Evolutionary conservation across 1,284 basidiomycete species (phyloP).

Genomic region (Meira miltonrushii): DNA sequence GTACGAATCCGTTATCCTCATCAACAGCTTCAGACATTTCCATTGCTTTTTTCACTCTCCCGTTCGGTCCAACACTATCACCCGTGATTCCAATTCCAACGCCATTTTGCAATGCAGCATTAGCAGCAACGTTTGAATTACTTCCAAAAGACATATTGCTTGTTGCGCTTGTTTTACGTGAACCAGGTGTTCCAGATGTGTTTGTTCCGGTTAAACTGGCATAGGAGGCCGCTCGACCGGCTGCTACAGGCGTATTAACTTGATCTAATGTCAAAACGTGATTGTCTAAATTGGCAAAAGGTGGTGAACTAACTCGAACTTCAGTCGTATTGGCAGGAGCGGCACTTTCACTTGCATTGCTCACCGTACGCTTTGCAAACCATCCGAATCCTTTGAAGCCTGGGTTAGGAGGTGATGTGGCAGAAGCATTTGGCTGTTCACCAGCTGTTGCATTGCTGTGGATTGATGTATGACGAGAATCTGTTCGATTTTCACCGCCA

Average conservation of each 20-base stretch:
- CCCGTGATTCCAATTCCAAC: not conserved
- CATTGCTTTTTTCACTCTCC: constrained; percentile 3
- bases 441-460: not conserved
- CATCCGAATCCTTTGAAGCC: constrained; percentile 8
- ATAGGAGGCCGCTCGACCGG: too few species aligned
- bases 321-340: not conserved
- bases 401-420: not conserved
- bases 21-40: constrained; percentile 8
- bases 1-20: constrained; percentile 13
- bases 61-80: not conserved
- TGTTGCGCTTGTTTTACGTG: not conserved
- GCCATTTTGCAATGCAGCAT: not conserved
- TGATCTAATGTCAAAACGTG: constrained; percentile 4
- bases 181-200: not conserved
- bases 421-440: not conserved
- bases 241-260: not conserved
- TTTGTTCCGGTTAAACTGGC: not conserved
- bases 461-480: not conserved
- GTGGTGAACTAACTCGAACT: constrained; percentile 10
- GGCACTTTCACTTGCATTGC: not conserved
- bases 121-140: not conserved
- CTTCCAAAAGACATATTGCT: not conserved
- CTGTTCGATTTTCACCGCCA: not conserved
- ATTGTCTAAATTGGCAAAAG: constrained; percentile 15
- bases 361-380: constrained; percentile 2